phyloP scores from a whole-genome alignment of 352 stramenopile genomes.

The Globisporangium canariense region DNA sequence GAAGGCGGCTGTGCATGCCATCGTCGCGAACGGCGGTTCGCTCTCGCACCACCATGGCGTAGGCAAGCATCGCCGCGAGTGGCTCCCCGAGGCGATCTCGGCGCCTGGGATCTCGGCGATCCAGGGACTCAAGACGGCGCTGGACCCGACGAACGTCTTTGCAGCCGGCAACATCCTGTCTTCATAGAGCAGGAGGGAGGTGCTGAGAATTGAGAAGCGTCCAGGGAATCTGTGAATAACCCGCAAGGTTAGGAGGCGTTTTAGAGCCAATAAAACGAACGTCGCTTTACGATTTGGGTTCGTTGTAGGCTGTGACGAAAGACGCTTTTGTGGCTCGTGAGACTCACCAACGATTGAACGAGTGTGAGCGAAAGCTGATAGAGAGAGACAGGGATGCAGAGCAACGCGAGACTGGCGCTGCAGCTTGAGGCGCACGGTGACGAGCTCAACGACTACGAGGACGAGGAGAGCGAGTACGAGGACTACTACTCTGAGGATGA shows the following conservation, averaged over 20 bases:
- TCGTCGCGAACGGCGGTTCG: slow-evolving; percentile 88
- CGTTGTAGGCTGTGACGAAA: background rate
- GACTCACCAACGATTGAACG: background rate
- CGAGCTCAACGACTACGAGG: slow-evolving; percentile 16
- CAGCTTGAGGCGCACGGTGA: background rate
- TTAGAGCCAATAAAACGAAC: slow-evolving; percentile 4
- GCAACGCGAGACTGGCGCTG: background rate
- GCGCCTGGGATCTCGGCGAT: slow-evolving; percentile 62
- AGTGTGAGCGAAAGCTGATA: background rate
- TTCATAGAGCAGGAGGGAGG: background rate
- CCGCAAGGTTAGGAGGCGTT: background rate
- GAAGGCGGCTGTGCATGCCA: slow-evolving; percentile 69
- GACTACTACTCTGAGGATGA: slow-evolving; percentile 25
- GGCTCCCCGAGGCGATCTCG: slow-evolving; percentile 83
- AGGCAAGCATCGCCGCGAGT: slow-evolving; percentile 90
- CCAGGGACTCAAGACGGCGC: slow-evolving; percentile 77
- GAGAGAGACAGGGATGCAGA: background rate
- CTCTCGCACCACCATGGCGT: slow-evolving; percentile 96
- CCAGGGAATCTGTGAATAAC: background rate
- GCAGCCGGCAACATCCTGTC: slow-evolving; percentile 76
- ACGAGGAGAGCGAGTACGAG: slow-evolving; percentile 16
- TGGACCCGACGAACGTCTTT: slow-evolving; percentile 93
- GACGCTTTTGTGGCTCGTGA: background rate
- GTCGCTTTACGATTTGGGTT: background rate
- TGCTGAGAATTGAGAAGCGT: background rate